phyloP scores from a whole-genome alignment of 352 stramenopile genomes.

The Pythium dissimile region DNA sequence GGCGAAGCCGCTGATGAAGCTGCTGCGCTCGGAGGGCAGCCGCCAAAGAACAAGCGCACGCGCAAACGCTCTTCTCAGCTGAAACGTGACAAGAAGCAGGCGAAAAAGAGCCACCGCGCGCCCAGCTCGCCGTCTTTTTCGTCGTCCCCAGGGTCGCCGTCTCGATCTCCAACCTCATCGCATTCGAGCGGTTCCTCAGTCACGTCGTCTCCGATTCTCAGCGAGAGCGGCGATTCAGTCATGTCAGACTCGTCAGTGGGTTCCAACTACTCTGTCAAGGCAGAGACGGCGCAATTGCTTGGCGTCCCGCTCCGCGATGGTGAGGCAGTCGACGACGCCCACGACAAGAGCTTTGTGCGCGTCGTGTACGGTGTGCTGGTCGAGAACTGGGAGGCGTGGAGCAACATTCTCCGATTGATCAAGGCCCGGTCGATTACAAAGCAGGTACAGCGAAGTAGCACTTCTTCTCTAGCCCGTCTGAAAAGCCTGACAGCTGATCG shows the following conservation, averaged over 20 bases:
- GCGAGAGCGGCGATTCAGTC: constrained; percentile 54
- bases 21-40: constrained; percentile 67
- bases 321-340: constrained; percentile 44
- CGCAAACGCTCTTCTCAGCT: constrained; percentile 84
- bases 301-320: constrained; percentile 70
- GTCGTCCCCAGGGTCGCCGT: constrained; percentile 67
- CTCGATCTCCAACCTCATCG: constrained; percentile 55
- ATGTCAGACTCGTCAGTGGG: constrained; percentile 55
- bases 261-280: constrained; percentile 79
- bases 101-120: constrained; percentile 58
- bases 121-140: constrained; percentile 68
- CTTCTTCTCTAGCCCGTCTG: not conserved
- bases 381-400: constrained; percentile 84
- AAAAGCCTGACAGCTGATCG: not conserved
- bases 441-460: constrained; percentile 39
- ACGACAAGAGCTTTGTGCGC: constrained; percentile 57
- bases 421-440: constrained; percentile 65
- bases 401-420: constrained; percentile 77
- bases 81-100: constrained; percentile 74
- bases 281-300: constrained; percentile 72
- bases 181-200: constrained; percentile 42
- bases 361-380: constrained; percentile 75
- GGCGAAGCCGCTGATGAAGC: constrained; percentile 84
- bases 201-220: constrained; percentile 61
- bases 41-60: constrained; percentile 75